Conservation (phyloP, 805 yeast species). For the Clavispora asparagi region DNA sequence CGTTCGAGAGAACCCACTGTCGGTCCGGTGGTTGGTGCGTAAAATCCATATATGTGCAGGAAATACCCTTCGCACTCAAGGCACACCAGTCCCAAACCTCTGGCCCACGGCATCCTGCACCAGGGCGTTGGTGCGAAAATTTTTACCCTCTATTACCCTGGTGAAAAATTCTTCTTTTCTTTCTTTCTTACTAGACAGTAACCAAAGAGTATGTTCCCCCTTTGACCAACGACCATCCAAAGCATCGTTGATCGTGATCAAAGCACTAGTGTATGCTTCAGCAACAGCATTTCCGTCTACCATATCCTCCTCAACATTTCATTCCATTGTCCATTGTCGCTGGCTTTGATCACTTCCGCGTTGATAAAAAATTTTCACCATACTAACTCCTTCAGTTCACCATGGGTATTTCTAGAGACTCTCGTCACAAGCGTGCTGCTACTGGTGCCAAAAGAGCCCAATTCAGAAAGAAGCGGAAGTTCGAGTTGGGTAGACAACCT, state of each 20-base stretch:
- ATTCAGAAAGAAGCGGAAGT: conserved; percentile 99
- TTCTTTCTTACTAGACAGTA: conserved; percentile 16
- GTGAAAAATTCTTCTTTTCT: conserved; percentile 8
- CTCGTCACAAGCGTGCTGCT: conserved; percentile 99
- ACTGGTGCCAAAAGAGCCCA: conserved; percentile 99
- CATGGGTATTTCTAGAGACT: conserved; percentile 99
- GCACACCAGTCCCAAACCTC: neutral
- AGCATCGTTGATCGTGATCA: neutral
- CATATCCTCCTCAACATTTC: neutral
- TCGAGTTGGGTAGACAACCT: conserved; percentile 99
- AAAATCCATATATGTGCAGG: neutral
- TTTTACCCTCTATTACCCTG: conserved; percentile 4
- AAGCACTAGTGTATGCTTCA: neutral
- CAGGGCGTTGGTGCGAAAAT: conserved; percentile 7
- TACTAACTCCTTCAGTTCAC: conserved; percentile 30
- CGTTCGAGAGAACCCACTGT: too few relatives aligned
- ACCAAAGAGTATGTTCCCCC: conserved; percentile 15
- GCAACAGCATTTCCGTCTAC: neutral
- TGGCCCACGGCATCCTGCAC: conserved; percentile 9
- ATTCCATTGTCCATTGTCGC: neutral
- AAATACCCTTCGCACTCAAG: neutral
- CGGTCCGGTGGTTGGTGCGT: too few relatives aligned
- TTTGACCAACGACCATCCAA: neutral
- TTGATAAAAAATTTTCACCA: neutral
- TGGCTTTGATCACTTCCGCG: neutral